These are phyloP conservation scores for Tarenaya hassleriana DNA, from an alignment of 345 rosid genomes.

Conservation along the genomic window DNA sequence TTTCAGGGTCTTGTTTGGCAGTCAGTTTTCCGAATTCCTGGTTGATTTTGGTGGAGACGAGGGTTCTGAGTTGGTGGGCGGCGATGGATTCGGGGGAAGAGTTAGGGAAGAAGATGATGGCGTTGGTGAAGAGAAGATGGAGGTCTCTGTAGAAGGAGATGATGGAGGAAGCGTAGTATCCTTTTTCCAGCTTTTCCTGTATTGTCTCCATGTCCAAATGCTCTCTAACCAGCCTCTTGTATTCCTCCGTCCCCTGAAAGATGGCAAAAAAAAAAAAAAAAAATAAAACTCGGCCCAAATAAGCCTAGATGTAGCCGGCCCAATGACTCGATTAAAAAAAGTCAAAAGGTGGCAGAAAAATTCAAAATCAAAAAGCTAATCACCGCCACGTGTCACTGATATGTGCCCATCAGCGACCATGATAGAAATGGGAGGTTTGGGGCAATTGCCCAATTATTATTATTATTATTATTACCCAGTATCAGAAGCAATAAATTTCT, in stretches of 20 bases:
- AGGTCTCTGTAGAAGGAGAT: slow-evolving; percentile 53
- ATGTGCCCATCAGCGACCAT: no score
- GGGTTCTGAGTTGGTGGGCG: slow-evolving; percentile 44
- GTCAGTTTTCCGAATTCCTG: slow-evolving; percentile 27
- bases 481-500: no score
- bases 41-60: slow-evolving; percentile 35
- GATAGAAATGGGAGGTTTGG: no score
- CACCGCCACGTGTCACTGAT: no score
- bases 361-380: no score
- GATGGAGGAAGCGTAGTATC: slow-evolving; percentile 36
- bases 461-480: no score
- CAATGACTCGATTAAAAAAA: no score
- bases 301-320: no score
- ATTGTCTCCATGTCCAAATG: slow-evolving; percentile 59
- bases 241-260: slow-evolving; percentile 32
- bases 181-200: slow-evolving; percentile 40
- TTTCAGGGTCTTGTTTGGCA: slow-evolving; percentile 31
- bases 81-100: slow-evolving; percentile 41
- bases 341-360: no score
- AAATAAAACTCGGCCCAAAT: no score
- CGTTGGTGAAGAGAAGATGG: slow-evolving; percentile 61
- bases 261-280: no score
- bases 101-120: slow-evolving; percentile 46
- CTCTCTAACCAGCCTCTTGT: slow-evolving; percentile 44
- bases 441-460: no score